Base-by-base conservation (phyloP, 2,329 filamentous ascomycete species). In the Biscogniauxia mediterranea region DNA sequence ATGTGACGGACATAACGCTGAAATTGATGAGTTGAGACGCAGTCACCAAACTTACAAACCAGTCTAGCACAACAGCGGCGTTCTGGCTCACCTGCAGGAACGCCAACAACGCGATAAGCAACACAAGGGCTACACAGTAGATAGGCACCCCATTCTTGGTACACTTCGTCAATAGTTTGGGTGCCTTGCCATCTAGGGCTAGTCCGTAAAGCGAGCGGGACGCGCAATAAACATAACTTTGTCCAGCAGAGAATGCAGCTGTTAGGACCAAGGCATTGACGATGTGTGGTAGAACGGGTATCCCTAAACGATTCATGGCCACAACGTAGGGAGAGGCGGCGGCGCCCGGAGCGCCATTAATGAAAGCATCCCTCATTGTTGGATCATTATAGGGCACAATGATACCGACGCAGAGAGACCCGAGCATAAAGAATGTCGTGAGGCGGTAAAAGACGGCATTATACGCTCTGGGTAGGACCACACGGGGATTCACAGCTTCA, bases 381-480 rank as follows among this genome's bases (percentile, higher is more conserved):
- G 78, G 67, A 66, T 92, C 89, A 62, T 92, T 81, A 73, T 89
- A 88, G 1, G 91, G 83, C 46, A 93, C 85, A 21, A 91, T 72
- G 55, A 92, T 88, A 8, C 90, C 89, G 4, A 92, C 87, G 20
- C 84, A 86, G 1, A 95, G 80, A 0, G 89, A 86, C 1, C 90
- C 90, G 1, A 92, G 82, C 49, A 92, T 83, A 76, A 93, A 93
- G 74, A 94, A 93, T 1, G 84, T 78, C 0, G 89, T 89, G 32
- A 94, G 78, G 32, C 91, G 88, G 74, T 91, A 93, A 74, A 93
- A 93, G 1, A 93, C 90, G 55, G 89, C 86, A 62, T 92, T 92
- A 75, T 87, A 93, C 1, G 91, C 91, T 50, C 84, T 85, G 0
- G 90, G 90, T 74, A 95, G 85, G 20, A 89, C 84, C 19, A 77